Base-by-base conservation (phyloP, 805 yeast genomes). In the Saturnispora bothae region DNA sequence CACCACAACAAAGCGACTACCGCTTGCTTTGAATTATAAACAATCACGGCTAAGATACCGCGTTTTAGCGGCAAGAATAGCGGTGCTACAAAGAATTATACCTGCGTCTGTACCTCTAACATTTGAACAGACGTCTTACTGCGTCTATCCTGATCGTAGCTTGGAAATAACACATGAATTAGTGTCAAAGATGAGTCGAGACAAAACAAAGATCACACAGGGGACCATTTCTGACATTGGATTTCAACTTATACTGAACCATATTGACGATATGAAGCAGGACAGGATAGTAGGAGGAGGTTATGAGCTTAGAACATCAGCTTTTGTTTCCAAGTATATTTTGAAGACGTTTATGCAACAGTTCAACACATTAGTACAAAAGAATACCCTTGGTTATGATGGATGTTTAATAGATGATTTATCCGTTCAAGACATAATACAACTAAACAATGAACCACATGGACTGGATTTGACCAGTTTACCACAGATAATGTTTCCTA, bases 71-170 rank as follows among this genome's bases (percentile, higher is more conserved):
- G 44, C 55, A 3, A 38, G 57, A 33, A 43, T 50, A 2, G 35
- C 46, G 3, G 45, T 53, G 14, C 32, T 56, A 4, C 41, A 42
- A 19, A 34, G 35, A 18, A 41, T 56, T 12, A 28, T 56, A 17
- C 60, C 61, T 1, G 28, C 36, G 8, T 48, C 47, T 23, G 55
- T 41, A 29, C 33, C 38, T 31, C 38, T 56, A 9, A 43, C 42
- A 5, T 48, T 49, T 21, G 33, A 39, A 16, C 14, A 53, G 15
- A 33, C 53, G 6, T 50, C 48, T 21, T 43, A 47, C 12, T 49
- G 54, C 28, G 26, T 53, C 2, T 54, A 54, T 38, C 40, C 32
- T 28, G 38, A 43, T 15, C 38, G 43, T n/a, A 10, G 17, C 4
- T 15, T 34, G 15, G 15, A 19, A 7, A 28, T 38, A 22, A 37